phyloP scores from a whole-genome alignment of 2,329 filamentous ascomycete species.

The Colletotrichum liriopes region DNA sequence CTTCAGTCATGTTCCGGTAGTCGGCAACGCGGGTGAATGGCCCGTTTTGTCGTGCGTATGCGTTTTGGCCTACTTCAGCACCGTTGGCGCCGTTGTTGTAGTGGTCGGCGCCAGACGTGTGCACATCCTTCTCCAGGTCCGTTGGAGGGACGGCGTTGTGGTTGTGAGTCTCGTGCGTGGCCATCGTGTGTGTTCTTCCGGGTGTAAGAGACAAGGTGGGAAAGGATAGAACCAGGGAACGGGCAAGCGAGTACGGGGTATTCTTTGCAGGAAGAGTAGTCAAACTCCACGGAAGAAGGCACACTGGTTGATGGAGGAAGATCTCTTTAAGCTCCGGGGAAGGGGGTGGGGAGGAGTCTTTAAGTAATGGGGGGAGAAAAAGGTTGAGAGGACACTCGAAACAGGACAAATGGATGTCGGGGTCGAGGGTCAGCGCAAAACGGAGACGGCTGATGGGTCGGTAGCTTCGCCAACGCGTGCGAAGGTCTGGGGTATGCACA shows the following conservation, averaged over 20 bases:
- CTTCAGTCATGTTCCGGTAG: slow-evolving; percentile 42
- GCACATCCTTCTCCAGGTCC: slow-evolving; percentile 42
- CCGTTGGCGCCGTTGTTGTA: slow-evolving; percentile 33
- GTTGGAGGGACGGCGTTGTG: slow-evolving; percentile 27
- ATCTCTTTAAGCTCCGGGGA: background rate
- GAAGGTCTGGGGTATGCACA: slow-evolving; percentile 39
- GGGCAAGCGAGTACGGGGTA: background rate
- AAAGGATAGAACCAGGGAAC: background rate
- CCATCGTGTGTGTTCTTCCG: slow-evolving; percentile 39
- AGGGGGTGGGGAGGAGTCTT: slow-evolving; percentile 32
- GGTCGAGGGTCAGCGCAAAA: slow-evolving; percentile 37
- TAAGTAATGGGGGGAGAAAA: slow-evolving; percentile 35
- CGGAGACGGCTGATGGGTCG: slow-evolving; percentile 32
- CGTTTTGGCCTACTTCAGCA: slow-evolving; percentile 27
- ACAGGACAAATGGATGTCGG: slow-evolving; percentile 29
- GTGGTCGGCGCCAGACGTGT: slow-evolving; percentile 38
- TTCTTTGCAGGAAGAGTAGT: slow-evolving; percentile 24
- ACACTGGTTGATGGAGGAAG: slow-evolving; percentile 22
- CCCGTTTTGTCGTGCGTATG: slow-evolving; percentile 32
- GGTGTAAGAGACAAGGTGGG: slow-evolving; percentile 15
- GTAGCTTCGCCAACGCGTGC: slow-evolving; percentile 25
- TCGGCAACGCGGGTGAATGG: slow-evolving; percentile 40
- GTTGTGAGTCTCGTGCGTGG: slow-evolving; percentile 32
- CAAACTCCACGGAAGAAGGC: slow-evolving; percentile 31
- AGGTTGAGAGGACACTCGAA: slow-evolving; percentile 24